These are phyloP conservation scores for Podaxis sp. DNA, from an alignment of 768 basidiomycete species.

Conservation along the genomic window DNA sequence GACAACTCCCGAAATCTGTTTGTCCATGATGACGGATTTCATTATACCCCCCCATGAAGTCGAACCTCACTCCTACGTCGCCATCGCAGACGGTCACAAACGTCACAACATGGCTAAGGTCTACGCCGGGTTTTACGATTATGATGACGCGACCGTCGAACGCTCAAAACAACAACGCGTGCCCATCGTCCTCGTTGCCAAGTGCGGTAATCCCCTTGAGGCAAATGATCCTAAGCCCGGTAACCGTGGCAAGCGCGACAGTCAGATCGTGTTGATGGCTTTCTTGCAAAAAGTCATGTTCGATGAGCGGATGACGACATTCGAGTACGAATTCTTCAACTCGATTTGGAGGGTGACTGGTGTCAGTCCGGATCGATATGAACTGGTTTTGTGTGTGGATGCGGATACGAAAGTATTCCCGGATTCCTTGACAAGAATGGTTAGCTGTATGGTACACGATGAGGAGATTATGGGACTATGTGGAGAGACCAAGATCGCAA, in stretches of 20 bases:
- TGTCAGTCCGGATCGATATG: conserved; percentile 93
- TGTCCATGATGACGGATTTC: conserved; percentile 97
- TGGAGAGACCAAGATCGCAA: conserved; percentile 99
- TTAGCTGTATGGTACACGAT: conserved; percentile 94
- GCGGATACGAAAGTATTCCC: conserved; percentile 99
- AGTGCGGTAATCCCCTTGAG: conserved; percentile 92
- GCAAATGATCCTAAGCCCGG: conserved; percentile 90
- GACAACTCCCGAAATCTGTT: conserved; percentile 91
- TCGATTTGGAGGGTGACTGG: conserved; percentile 95
- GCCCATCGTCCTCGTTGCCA: conserved; percentile 94
- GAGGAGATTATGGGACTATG: conserved; percentile 99
- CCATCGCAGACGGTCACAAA: conserved; percentile 99
- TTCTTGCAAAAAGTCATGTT: conserved; percentile 99
- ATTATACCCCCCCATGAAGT: conserved; percentile 79
- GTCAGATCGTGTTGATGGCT: conserved; percentile 95
- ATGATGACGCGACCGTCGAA: conserved; percentile 89
- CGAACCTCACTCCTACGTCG: conserved; percentile 93
- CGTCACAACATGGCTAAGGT: conserved; percentile 99
- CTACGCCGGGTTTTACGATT: conserved; percentile 95
- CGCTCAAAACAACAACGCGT: conserved; percentile 93
- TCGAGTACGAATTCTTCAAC: conserved; percentile 99
- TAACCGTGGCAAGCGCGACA: conserved; percentile 98
- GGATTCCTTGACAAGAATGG: conserved; percentile 95
- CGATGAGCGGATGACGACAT: conserved; percentile 99
- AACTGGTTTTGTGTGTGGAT: conserved; percentile 93